phyloP scores from a whole-genome alignment of 2,329 filamentous ascomycete species.

The Colletotrichum paranaense region DNA sequence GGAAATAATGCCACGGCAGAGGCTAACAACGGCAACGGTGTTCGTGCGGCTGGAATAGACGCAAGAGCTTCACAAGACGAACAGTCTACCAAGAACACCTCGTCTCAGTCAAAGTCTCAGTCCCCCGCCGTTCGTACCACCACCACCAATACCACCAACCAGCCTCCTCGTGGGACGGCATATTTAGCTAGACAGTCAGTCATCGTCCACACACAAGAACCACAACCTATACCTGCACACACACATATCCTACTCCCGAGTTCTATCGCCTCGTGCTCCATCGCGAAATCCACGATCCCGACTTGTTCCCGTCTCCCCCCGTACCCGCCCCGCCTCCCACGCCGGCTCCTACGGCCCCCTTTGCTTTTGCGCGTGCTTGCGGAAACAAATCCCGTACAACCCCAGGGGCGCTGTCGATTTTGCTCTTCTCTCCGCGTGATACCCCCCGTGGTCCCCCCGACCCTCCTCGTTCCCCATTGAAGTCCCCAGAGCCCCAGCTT shows the following conservation, averaged over 20 bases:
- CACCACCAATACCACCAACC: not conserved
- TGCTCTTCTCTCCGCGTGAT: constrained; percentile 17
- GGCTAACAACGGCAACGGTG: not conserved
- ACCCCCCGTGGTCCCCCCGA: constrained; percentile 6
- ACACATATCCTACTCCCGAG: not conserved
- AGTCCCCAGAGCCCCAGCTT: not conserved
- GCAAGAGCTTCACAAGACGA: not conserved
- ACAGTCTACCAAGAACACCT: constrained; percentile 1
- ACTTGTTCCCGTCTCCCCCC: constrained; percentile 11
- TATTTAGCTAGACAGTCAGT: constrained; percentile 31
- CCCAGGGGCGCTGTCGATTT: not conserved
- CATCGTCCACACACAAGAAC: not conserved
- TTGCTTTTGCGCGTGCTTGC: not conserved
- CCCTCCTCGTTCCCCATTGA: not conserved
- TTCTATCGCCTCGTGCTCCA: not conserved
- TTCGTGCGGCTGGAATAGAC: not conserved
- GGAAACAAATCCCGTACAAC: not conserved
- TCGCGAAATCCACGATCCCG: constrained; percentile 9
- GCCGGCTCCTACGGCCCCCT: not conserved
- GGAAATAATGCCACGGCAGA: not conserved
- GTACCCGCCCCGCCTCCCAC: constrained; percentile 3
- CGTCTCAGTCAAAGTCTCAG: not conserved
- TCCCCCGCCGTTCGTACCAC: not conserved
- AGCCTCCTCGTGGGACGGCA: constrained; percentile 2
- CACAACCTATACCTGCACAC: not conserved